phyloP scores from a whole-genome alignment of 495 filamentous ascomycete species.

The Aspergillus funiculosus region DNA sequence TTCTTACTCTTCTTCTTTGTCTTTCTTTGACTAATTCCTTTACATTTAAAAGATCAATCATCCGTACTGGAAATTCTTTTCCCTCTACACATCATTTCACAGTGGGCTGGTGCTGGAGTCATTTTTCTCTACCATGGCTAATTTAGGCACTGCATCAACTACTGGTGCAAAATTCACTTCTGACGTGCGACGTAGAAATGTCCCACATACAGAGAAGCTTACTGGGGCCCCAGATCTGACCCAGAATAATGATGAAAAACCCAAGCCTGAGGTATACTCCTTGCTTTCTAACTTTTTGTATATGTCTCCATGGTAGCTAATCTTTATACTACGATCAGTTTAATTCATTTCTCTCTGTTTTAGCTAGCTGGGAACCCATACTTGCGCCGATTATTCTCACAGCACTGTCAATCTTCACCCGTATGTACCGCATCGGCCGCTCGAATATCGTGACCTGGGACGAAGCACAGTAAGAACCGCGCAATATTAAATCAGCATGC shows the following conservation, averaged over 20 bases:
- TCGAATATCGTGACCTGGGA: conserved; percentile 98
- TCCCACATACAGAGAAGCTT: conserved; percentile 45
- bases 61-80: background rate
- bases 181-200: conserved; percentile 70
- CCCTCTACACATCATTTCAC: background rate
- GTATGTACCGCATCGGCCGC: conserved; percentile 89
- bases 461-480: conserved; percentile 77
- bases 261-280: conserved; percentile 30
- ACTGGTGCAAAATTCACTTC: conserved; percentile 63
- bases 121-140: conserved; percentile 25
- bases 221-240: conserved; percentile 34
- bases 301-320: conserved; percentile 4
- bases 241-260: conserved; percentile 60
- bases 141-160: conserved; percentile 40
- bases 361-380: conserved; percentile 79
- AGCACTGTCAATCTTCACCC: conserved; percentile 82
- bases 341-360: conserved; percentile 49
- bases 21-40: background rate
- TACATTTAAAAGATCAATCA: background rate
- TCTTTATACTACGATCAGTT: conserved; percentile 19
- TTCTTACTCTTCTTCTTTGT: conserved; percentile 1
- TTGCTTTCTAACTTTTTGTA: background rate
- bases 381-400: conserved; percentile 88
- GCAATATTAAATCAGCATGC: conserved; percentile 2
- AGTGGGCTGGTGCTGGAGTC: background rate